Evolutionary conservation across 768 basidiomycete species (phyloP).

Genomic region (Lactarius hatsudake): DNA sequence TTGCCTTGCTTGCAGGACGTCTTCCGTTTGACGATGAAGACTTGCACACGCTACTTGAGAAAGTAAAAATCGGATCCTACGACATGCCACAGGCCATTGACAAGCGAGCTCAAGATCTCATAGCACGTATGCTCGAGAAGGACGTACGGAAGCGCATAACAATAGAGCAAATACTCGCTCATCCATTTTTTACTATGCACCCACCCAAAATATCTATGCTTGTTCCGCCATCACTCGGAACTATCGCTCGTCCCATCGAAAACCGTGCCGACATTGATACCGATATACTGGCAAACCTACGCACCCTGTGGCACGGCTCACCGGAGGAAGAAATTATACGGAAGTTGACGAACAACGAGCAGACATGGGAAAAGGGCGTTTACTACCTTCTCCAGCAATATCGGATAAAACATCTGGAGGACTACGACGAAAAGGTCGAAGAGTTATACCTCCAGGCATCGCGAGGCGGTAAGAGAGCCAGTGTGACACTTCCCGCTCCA

Average conservation of each 20-base stretch:
- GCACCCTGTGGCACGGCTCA: slow-evolving; percentile 86
- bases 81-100: slow-evolving; percentile 73
- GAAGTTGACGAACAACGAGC: slow-evolving; percentile 60
- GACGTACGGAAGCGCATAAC: slow-evolving; percentile 76
- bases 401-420: slow-evolving; percentile 69
- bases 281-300: slow-evolving; percentile 87
- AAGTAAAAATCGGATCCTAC: slow-evolving; percentile 71
- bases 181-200: slow-evolving; percentile 72
- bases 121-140: slow-evolving; percentile 75
- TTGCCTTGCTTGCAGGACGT: slow-evolving; percentile 78
- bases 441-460: slow-evolving; percentile 33
- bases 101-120: slow-evolving; percentile 68
- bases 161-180: slow-evolving; percentile 73
- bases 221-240: slow-evolving; percentile 58
- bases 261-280: slow-evolving; percentile 69
- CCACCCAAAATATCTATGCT: slow-evolving; percentile 43
- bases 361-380: slow-evolving; percentile 94
- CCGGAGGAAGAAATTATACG: slow-evolving; percentile 70
- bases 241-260: slow-evolving; percentile 67
- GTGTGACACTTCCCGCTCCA: slow-evolving; percentile 31
- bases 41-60: slow-evolving; percentile 68
- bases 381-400: slow-evolving; percentile 89
- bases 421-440: slow-evolving; percentile 53
- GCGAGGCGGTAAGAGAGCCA: slow-evolving; percentile 37
- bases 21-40: slow-evolving; percentile 96